phyloP scores from a whole-genome alignment of 495 filamentous ascomycete species.

The Xylaria palmicola region DNA sequence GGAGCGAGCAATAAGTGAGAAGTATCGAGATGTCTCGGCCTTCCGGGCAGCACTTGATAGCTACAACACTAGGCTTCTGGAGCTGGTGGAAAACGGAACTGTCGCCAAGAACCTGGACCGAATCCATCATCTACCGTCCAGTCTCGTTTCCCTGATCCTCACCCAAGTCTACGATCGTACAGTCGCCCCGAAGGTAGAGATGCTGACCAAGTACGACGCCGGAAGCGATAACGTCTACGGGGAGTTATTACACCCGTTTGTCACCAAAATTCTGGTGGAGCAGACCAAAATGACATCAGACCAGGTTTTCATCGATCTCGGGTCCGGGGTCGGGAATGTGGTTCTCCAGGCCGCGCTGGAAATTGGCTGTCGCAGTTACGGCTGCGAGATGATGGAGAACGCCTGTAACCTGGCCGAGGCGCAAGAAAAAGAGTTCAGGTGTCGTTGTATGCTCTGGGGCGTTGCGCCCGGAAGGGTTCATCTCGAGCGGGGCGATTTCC shows the following conservation, averaged over 20 bases:
- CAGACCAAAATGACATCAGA: constrained; percentile 73
- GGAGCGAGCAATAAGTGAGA: constrained; percentile 62
- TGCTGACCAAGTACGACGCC: constrained; percentile 77
- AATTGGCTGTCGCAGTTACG: constrained; percentile 91
- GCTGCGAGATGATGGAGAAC: constrained; percentile 92
- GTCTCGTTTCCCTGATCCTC: constrained; percentile 77
- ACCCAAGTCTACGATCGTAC: constrained; percentile 88
- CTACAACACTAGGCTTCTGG: constrained; percentile 70
- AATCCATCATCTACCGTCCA: constrained; percentile 62
- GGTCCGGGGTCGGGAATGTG: constrained; percentile 93
- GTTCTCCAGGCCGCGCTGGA: constrained; percentile 92
- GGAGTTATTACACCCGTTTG: constrained; percentile 82
- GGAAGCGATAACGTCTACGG: constrained; percentile 92
- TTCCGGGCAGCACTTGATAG: constrained; percentile 68
- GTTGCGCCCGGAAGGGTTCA: constrained; percentile 73
- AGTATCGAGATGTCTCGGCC: constrained; percentile 60
- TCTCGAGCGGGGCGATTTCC: constrained; percentile 82
- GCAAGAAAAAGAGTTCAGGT: constrained; percentile 81
- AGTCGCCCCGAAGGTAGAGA: constrained; percentile 82
- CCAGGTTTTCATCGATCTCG: constrained; percentile 89
- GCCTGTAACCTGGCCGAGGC: constrained; percentile 80
- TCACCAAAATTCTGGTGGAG: constrained; percentile 70
- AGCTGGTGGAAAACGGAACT: constrained; percentile 60
- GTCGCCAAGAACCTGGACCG: constrained; percentile 67
- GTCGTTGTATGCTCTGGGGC: constrained; percentile 87